Percentiles rank a stretch among this genome's conserved stretches.
phyloP scores from a whole-genome alignment of 768 basidiomycete genomes.

The Peribolospora kevripleyi region DNA sequence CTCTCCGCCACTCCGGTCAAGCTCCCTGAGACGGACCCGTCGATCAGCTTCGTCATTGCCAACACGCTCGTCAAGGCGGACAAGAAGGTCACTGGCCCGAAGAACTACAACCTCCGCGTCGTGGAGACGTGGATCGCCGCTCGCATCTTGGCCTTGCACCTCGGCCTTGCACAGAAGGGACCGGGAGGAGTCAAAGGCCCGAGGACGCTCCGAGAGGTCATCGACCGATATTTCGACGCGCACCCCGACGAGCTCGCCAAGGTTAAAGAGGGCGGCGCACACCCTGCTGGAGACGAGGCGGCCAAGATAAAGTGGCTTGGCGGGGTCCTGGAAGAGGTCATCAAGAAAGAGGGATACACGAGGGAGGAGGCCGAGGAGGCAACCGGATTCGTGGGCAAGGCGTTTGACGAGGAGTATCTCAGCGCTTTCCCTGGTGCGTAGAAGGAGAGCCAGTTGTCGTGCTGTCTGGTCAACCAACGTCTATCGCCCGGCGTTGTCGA shows the following conservation, averaged over 20 bases:
- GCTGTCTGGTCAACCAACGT: too few relatives aligned
- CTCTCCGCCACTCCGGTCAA: conserved; percentile 42
- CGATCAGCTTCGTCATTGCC: conserved; percentile 41
- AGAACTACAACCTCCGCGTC: conserved; percentile 60
- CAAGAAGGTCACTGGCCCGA: conserved; percentile 50
- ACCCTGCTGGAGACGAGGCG: conserved; percentile 45
- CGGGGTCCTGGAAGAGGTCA: conserved; percentile 22
- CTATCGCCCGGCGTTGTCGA: too few relatives aligned
- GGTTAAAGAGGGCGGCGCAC: conserved; percentile 26
- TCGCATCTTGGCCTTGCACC: conserved; percentile 37
- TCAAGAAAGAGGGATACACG: conserved; percentile 24
- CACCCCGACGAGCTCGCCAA: conserved; percentile 16
- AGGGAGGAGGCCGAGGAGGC: conserved; percentile 18
- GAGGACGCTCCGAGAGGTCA: conserved; percentile 9
- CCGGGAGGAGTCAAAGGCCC: not conserved
- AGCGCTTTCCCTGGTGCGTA: not conserved
- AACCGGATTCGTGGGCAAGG: conserved; percentile 17
- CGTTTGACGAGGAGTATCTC: conserved; percentile 26
- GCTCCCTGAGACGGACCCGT: conserved; percentile 26
- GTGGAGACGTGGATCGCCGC: conserved; percentile 73
- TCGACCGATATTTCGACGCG: conserved; percentile 10
- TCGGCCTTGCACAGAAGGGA: conserved; percentile 18
- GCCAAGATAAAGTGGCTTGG: conserved; percentile 23
- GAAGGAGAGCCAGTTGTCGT: too few relatives aligned
- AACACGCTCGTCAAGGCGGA: conserved; percentile 63